Percentiles rank a stretch among this genome's conserved stretches.
phyloP scores from a whole-genome alignment of 2,329 filamentous ascomycete species.

The Paraphaeosphaeria sporulosa region DNA sequence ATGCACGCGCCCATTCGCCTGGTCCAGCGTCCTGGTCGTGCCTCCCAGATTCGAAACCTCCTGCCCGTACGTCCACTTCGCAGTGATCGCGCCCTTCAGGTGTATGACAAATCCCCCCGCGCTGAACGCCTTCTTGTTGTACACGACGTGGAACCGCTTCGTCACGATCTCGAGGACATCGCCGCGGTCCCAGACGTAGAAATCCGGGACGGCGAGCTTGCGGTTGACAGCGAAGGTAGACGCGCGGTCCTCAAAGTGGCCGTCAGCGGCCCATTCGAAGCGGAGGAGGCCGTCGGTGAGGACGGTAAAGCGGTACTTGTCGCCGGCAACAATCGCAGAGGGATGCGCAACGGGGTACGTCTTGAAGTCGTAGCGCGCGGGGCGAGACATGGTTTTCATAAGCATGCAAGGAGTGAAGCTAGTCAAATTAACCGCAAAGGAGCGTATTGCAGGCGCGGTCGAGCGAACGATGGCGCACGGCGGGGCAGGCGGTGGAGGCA shows the following conservation, averaged over 20 bases:
- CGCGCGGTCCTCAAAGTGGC: slow-evolving; percentile 67
- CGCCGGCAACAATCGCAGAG: slow-evolving; percentile 55
- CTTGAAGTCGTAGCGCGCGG: slow-evolving; percentile 53
- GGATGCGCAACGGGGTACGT: slow-evolving; percentile 55
- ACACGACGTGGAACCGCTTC: slow-evolving; percentile 62
- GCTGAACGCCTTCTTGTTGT: slow-evolving; percentile 65
- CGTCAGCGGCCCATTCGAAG: slow-evolving; percentile 69
- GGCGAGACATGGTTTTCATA: slow-evolving; percentile 33
- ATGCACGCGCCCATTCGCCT: slow-evolving; percentile 58
- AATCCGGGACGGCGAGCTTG: slow-evolving; percentile 57
- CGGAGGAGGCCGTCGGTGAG: slow-evolving; percentile 65
- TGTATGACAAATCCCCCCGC: slow-evolving; percentile 58
- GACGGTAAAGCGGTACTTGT: slow-evolving; percentile 67
- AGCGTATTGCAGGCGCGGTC: slow-evolving; percentile 2
- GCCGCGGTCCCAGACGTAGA: slow-evolving; percentile 57
- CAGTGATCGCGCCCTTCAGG: slow-evolving; percentile 54
- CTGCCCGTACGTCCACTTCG: slow-evolving; percentile 61
- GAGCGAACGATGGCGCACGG: slow-evolving; percentile 25
- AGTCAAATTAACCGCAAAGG: slow-evolving; percentile 16
- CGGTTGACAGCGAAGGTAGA: slow-evolving; percentile 69
- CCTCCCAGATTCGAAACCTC: slow-evolving; percentile 53
- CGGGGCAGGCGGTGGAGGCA: slow-evolving; percentile 24
- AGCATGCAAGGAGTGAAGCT: neutral
- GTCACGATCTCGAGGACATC: slow-evolving; percentile 64
- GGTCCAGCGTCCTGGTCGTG: slow-evolving; percentile 64